Evolutionary conservation across 2,329 filamentous ascomycete genomes (phyloP).

Genomic region (Whalleya microplaca): DNA sequence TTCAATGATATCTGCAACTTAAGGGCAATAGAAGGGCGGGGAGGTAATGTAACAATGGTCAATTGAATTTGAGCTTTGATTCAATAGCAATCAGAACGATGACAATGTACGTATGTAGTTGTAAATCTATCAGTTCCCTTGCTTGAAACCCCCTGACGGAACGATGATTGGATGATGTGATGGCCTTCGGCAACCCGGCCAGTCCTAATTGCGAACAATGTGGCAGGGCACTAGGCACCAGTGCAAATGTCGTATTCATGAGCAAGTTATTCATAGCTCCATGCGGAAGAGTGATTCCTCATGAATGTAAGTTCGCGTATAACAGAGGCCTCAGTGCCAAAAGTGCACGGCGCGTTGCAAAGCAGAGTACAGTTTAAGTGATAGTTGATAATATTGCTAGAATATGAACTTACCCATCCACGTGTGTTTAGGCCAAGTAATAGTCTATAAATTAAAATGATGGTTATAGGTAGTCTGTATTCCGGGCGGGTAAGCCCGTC

Average conservation of each 20-base stretch:
- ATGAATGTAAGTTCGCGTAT: neutral
- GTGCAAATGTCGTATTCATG: neutral
- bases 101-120: neutral
- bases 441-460: neutral
- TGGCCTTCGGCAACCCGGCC: neutral
- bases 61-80: neutral
- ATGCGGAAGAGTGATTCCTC: neutral
- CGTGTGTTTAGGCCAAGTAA: neutral
- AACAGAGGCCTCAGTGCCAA: neutral
- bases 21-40: conserved; percentile 11
- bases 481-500: conserved; percentile 20
- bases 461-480: neutral
- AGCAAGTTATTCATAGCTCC: neutral
- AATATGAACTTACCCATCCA: neutral
- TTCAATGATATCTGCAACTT: conserved; percentile 23
- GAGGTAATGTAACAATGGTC: conserved; percentile 14
- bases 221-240: neutral
- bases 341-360: neutral
- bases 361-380: neutral
- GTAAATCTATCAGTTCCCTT: neutral
- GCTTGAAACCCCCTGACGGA: neutral
- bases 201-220: neutral
- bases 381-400: neutral
- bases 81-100: neutral
- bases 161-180: neutral